Percentiles rank a stretch among this genome's conserved stretches.
phyloP scores from a whole-genome alignment of 352 stramenopile genomes.

The Phytophthora hybrid region DNA sequence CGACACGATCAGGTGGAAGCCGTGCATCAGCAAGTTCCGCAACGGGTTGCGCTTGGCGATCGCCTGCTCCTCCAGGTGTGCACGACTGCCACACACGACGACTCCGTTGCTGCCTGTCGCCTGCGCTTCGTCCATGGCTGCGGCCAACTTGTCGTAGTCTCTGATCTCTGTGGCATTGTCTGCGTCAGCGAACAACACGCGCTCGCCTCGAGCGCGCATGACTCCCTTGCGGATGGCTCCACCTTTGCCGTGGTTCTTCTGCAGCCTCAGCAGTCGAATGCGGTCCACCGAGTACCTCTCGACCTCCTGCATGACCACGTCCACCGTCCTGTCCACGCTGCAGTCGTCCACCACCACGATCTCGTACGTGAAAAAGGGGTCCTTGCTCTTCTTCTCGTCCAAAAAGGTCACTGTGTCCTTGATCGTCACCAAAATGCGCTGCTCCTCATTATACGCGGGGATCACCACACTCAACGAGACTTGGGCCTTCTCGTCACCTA shows the following conservation, averaged over 20 bases:
- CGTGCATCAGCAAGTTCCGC: conserved; percentile 93
- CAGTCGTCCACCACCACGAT: conserved; percentile 95
- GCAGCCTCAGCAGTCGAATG: conserved; percentile 83
- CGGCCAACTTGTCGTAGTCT: conserved; percentile 88
- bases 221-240: conserved; percentile 91
- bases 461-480: conserved; percentile 92
- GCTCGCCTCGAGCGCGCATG: conserved; percentile 80
- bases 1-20: conserved; percentile 92
- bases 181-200: conserved; percentile 92
- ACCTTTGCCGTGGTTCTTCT: conserved; percentile 93
- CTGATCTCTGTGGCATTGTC: conserved; percentile 93
- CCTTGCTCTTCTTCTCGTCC: conserved; percentile 56
- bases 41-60: conserved; percentile 88
- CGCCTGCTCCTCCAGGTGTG: conserved; percentile 87
- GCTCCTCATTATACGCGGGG: conserved; percentile 95
- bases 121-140: conserved; percentile 53
- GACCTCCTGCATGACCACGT: conserved; percentile 70
- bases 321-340: conserved; percentile 85
- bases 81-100: conserved; percentile 92
- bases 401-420: conserved; percentile 91
- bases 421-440: conserved; percentile 93
- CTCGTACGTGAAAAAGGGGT: conserved; percentile 76
- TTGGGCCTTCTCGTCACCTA: conserved; percentile 61
- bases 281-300: conserved; percentile 50
- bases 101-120: conserved; percentile 46